A percentile compares a stretch with the other conserved stretches of the same genome.
Evolutionary conservation across 1,284 basidiomycete species (phyloP).

Genomic region (Melampsora larici-populina): DNA sequence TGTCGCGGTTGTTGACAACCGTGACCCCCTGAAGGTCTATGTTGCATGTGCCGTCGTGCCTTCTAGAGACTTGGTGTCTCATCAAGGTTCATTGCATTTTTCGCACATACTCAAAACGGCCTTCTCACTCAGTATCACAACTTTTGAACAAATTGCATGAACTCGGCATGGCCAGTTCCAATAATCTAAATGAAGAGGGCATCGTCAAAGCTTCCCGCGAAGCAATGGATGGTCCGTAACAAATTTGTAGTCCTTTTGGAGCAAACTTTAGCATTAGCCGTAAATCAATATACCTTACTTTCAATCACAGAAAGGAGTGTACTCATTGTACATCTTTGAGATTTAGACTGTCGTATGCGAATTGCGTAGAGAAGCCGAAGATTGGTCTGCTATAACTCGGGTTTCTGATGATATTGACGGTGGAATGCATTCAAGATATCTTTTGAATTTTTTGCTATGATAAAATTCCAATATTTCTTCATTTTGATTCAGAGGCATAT

Average conservation of each 20-base stretch:
- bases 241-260: constrained; percentile 25
- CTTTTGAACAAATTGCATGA: not conserved
- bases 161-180: not conserved
- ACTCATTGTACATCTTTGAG: not conserved
- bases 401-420: not conserved
- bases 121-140: too few species aligned
- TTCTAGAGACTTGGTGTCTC: too few species aligned
- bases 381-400: not conserved
- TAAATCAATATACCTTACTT: constrained; percentile 1
- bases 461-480: too few species aligned
- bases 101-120: too few species aligned
- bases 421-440: not conserved
- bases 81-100: too few species aligned
- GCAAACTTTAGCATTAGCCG: constrained; percentile 45
- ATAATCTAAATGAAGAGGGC: not conserved
- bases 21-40: too few species aligned
- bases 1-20: too few species aligned
- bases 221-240: not conserved
- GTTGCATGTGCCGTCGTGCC: too few species aligned
- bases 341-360: not conserved
- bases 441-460: too few species aligned
- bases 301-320: not conserved
- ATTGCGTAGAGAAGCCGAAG: not conserved
- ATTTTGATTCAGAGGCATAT: too few species aligned
- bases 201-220: not conserved